These are phyloP conservation scores for Fraxinus angustifolia DNA, from an alignment of 305 asterid species.

Conservation along the genomic window DNA sequence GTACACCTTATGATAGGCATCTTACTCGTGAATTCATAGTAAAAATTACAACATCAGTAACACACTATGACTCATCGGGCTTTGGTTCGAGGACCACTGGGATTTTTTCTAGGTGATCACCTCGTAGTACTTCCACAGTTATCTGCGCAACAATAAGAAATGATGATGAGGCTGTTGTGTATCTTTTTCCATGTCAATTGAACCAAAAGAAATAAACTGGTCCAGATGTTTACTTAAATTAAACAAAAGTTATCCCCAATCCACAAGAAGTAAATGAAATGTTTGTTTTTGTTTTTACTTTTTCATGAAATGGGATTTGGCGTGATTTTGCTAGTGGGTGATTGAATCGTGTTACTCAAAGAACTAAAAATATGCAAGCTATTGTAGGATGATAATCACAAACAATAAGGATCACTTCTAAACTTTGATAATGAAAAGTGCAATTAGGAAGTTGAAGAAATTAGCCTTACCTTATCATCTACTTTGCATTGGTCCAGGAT, in stretches of 20 bases:
- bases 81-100: slow-evolving; percentile 85
- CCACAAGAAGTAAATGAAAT: not conserved
- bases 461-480: slow-evolving; percentile 63
- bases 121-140: slow-evolving; percentile 82
- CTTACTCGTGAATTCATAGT: slow-evolving; percentile 2
- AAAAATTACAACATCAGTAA: slow-evolving; percentile 16
- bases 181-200: not conserved
- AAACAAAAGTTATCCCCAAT: not conserved
- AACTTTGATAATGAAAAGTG: not conserved
- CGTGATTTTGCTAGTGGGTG: not conserved
- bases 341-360: not conserved
- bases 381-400: not conserved
- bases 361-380: not conserved
- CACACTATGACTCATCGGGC: slow-evolving; percentile 66
- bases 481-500: slow-evolving; percentile 96
- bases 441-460: not conserved
- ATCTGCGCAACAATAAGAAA: slow-evolving; percentile 43
- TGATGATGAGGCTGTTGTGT: not conserved
- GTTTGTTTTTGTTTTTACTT: not conserved
- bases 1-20: slow-evolving; percentile 9
- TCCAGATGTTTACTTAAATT: not conserved
- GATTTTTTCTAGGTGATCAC: slow-evolving; percentile 81
- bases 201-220: not conserved
- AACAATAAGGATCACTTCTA: not conserved
- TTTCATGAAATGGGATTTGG: not conserved